Evolutionary conservation across 805 yeast genomes (phyloP).

Genomic region (Cyberlindnera maritima): DNA sequence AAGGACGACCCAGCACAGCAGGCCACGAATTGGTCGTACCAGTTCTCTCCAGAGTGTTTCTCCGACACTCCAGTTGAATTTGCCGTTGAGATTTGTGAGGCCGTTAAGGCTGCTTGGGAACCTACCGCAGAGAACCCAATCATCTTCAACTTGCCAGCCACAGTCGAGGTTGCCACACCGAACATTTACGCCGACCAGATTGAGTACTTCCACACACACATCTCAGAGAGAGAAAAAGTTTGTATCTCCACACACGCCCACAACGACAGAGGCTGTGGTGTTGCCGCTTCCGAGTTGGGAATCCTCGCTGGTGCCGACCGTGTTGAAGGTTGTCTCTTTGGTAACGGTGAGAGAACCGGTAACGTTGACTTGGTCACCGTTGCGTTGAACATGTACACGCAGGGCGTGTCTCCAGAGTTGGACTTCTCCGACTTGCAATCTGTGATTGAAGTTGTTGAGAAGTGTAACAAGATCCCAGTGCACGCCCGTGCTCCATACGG

Average conservation of each 20-base stretch:
- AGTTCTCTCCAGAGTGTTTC: constrained; percentile 78
- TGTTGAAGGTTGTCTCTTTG: constrained; percentile 80
- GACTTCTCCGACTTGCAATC: constrained; percentile 69
- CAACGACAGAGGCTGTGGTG: constrained; percentile 82
- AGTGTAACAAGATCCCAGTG: constrained; percentile 74
- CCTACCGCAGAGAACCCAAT: constrained; percentile 74
- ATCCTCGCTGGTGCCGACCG: constrained; percentile 81
- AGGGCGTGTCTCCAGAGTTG: constrained; percentile 68
- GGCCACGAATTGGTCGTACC: constrained; percentile 67
- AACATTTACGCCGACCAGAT: constrained; percentile 78
- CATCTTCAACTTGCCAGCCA: constrained; percentile 77
- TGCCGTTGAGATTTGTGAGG: constrained; percentile 75
- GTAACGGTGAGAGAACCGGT: constrained; percentile 86
- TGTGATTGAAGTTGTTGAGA: constrained; percentile 66
- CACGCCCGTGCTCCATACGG: constrained; percentile 78
- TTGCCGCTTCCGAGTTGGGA: constrained; percentile 79
- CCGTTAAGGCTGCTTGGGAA: constrained; percentile 76
- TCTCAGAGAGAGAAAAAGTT: constrained; percentile 68
- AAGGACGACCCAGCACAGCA: constrained; percentile 68
- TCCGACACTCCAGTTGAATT: constrained; percentile 72
- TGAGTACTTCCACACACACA: constrained; percentile 67
- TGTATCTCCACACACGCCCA: constrained; percentile 72
- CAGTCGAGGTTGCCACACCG: constrained; percentile 76
- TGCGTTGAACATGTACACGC: constrained; percentile 75
- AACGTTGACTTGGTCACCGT: constrained; percentile 75